Evolutionary conservation across 371 early-diverging fungal species (phyloP), one percentile per base, ranked within the genome.

Genomic region (Actinomortierella wolfii): DNA sequence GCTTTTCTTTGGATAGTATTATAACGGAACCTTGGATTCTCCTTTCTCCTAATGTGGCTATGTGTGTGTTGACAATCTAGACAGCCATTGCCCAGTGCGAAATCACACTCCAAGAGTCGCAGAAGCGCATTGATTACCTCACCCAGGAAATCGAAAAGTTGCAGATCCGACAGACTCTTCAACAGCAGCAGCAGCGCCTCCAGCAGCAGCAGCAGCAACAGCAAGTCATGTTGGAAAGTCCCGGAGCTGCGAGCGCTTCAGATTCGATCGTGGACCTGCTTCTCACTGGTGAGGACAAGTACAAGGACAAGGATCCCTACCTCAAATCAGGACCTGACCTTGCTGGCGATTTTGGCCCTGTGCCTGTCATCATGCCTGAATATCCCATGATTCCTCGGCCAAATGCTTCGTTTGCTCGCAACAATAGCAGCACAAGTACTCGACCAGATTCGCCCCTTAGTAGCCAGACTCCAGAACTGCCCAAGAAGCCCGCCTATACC

Each of bases 81-180:
- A 52, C 66, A 29, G 74, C 74, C 63, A 73, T 73, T 60, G 70
- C 91, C 47, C 88, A 92, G 65, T 92, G 93, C 67, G 91, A 96
- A 74, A 80, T 83, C 49, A 85, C 90, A 57, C 82, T 95, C 52
- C 78, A 76, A 42, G 94, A 97, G 54, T 86, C 88, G 42, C 87
- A 92, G 70, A 88, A 88, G 67, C 88, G 92, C 28, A 85, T 96
- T 67, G 89, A 89, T 49, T 96, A 88, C 59, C 84, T 97, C 55
- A 85, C 86, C 20, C 81, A 79, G 24, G 91, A 94, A 61, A 78
- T 91, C 45, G 78, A 78, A 49, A 83, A 85, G 61, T 62, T 92
- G 53, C 82, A 87, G 61, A 76, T 78, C 25, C 69, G 76, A 39
- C 79, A 77, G 63, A 59, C 69, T 8, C 66, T 66, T 9, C 60